Percentiles rank a stretch among this genome's conserved stretches.
Evolutionary conservation across 495 filamentous ascomycete species (phyloP).

Genomic region (Pyrenula aspistea): DNA sequence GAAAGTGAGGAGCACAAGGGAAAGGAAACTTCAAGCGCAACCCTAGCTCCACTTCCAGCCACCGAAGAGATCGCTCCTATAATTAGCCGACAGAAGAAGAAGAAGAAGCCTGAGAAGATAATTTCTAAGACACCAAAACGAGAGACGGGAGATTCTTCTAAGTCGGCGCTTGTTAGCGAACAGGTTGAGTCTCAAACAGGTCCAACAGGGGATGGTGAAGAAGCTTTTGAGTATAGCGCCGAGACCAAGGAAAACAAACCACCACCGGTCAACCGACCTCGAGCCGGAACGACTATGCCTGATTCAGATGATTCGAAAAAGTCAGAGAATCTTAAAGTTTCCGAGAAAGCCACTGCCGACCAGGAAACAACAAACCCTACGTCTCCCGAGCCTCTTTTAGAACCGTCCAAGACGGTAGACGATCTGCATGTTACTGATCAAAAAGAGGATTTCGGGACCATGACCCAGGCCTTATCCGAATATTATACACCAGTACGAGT

Average conservation of each 20-base stretch:
- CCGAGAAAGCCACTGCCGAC: too few species aligned
- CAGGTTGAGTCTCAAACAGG: too few species aligned
- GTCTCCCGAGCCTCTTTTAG: neutral
- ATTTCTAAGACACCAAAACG: constrained; percentile 28
- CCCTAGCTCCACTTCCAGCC: constrained; percentile 31
- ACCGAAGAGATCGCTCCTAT: constrained; percentile 67
- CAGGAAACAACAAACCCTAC: neutral
- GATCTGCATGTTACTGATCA: neutral
- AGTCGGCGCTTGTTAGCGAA: constrained; percentile 16
- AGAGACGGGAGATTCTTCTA: constrained; percentile 18
- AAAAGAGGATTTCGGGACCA: neutral
- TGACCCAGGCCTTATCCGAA: neutral
- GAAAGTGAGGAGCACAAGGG: constrained; percentile 50
- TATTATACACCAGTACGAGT: neutral
- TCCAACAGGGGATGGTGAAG: constrained; percentile 83
- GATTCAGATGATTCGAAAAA: too few species aligned
- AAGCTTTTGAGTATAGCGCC: constrained; percentile 22
- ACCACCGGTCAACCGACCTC: neutral
- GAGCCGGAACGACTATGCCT: too few species aligned
- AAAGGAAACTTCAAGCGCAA: constrained; percentile 39
- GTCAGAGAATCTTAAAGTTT: too few species aligned
- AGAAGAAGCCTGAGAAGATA: constrained; percentile 50
- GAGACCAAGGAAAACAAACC: neutral
- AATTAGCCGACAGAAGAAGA: constrained; percentile 79
- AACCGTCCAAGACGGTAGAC: neutral